Evolutionary conservation across 2,329 filamentous ascomycete genomes (phyloP), one percentile per base, ranked within the genome.

Genomic region (Fragosphaeria purpurea): DNA sequence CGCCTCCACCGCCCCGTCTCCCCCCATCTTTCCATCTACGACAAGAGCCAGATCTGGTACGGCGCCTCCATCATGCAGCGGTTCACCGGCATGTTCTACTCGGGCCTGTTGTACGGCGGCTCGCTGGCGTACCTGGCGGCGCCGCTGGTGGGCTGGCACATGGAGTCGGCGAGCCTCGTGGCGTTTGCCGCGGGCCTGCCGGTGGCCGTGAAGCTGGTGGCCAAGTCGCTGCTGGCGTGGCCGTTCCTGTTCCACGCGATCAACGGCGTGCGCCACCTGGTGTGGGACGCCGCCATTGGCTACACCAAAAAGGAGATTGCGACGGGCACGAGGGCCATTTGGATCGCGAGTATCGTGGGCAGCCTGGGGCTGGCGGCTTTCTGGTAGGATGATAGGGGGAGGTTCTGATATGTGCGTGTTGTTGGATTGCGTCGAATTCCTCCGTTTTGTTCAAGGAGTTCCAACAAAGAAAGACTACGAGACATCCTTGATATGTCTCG

Each of bases 11-110:
- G 90, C 48, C 90, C 90, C 64, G 76, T 95, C 61, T 78, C 88
- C 44, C 90, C 90, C 50, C 89, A 96, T 66, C 80, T 96, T 56
- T 67, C 71, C 63, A 90, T 94, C 78, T 96, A 96, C 82, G 78
- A 81, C 67, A 79, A 85, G 53, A 82, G 88, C 68, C 86, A 96
- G 71, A 93, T 88, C 60, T 95, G 83, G 84, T 83, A 87, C 68
- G 76, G 77, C 59, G 83, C 82, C 60, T 81, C 74, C 52, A 75
- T 77, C 58, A 76, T 87, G 70, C 86, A 89, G 73, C 88, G 90
- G 62, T 81, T 95, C 71, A 91, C 88, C n/a, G 90, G 88, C 61
- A 70, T 76, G 63, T 68, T 76, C 53, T 76, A 94, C 58, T 83
- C 82, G 53, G 86, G 84, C 57, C 70, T 74, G 46, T 76, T 95